phyloP scores from a whole-genome alignment of 83 land plant species.

The Larix sibirica region DNA sequence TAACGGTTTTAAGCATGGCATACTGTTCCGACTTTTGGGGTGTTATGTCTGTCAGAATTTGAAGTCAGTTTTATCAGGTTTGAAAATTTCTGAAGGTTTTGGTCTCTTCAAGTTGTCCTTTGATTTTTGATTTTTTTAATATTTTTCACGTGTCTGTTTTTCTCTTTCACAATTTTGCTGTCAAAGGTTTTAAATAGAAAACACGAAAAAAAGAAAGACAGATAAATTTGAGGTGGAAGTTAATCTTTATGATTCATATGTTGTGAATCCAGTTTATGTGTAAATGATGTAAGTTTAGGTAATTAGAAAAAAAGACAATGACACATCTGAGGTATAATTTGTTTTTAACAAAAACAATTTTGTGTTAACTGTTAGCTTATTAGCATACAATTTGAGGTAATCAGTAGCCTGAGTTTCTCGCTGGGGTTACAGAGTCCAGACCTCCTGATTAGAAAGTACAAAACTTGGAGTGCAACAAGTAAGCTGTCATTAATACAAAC shows the following conservation, averaged over 20 bases:
- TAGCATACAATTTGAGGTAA: too few relatives aligned
- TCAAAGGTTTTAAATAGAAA: background rate
- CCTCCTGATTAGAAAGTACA: too few relatives aligned
- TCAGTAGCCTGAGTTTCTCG: too few relatives aligned
- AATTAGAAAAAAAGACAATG: background rate
- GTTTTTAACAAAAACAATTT: too few relatives aligned
- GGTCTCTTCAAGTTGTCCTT: background rate
- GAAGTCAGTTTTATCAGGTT: too few relatives aligned
- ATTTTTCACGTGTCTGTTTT: background rate
- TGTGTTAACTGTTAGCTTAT: too few relatives aligned
- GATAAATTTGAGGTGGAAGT: background rate
- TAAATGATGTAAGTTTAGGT: background rate
- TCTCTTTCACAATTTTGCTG: background rate
- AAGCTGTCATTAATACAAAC: too few relatives aligned
- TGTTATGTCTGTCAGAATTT: background rate
- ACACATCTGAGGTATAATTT: background rate
- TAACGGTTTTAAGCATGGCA: background rate
- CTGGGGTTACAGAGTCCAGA: too few relatives aligned
- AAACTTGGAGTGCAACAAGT: too few relatives aligned
- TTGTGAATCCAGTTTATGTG: background rate
- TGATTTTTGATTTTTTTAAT: background rate
- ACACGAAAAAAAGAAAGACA: background rate
- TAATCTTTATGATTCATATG: background rate
- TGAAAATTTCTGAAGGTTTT: background rate
- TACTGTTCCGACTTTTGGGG: background rate